A percentile compares a stretch with the other conserved stretches of the same genome.
phyloP scores from a whole-genome alignment of 2,329 filamentous ascomycete species.

The Aspergillus pseudonomiae region DNA sequence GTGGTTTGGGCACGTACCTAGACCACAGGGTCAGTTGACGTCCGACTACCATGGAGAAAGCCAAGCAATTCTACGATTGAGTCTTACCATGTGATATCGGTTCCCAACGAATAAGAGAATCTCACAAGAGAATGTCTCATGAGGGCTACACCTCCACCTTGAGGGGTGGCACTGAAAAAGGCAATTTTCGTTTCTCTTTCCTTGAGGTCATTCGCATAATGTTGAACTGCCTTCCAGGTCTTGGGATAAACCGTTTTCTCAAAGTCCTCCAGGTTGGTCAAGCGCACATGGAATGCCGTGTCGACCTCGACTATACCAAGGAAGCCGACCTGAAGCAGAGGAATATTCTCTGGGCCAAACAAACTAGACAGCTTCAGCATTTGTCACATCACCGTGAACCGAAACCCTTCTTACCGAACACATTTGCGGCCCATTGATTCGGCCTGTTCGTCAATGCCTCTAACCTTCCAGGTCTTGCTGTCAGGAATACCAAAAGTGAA shows the following conservation, averaged over 20 bases:
- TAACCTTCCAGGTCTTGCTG: slow-evolving; percentile 49
- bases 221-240: slow-evolving; percentile 68
- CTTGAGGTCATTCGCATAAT: slow-evolving; percentile 66
- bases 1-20: slow-evolving; percentile 74
- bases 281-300: slow-evolving; percentile 63
- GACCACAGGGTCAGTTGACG: slow-evolving; percentile 3
- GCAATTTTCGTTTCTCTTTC: slow-evolving; percentile 68
- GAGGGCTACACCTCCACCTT: slow-evolving; percentile 79
- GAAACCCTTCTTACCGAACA: slow-evolving; percentile 57
- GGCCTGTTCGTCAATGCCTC: slow-evolving; percentile 76
- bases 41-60: neutral
- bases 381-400: neutral
- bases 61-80: neutral
- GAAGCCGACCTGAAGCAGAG: slow-evolving; percentile 67
- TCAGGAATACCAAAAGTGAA: slow-evolving; percentile 33
- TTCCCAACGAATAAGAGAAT: slow-evolving; percentile 66
- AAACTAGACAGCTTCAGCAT: slow-evolving; percentile 49
- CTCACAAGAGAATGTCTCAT: slow-evolving; percentile 80
- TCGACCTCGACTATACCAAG: slow-evolving; percentile 73
- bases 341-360: slow-evolving; percentile 73
- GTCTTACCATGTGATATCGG: slow-evolving; percentile 73
- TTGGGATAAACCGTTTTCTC: slow-evolving; percentile 60
- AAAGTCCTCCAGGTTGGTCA: slow-evolving; percentile 63
- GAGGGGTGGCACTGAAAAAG: slow-evolving; percentile 79
- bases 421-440: slow-evolving; percentile 81